Base-by-base conservation (phyloP, 2,329 filamentous ascomycete species). In the Colletotrichum liriopes region DNA sequence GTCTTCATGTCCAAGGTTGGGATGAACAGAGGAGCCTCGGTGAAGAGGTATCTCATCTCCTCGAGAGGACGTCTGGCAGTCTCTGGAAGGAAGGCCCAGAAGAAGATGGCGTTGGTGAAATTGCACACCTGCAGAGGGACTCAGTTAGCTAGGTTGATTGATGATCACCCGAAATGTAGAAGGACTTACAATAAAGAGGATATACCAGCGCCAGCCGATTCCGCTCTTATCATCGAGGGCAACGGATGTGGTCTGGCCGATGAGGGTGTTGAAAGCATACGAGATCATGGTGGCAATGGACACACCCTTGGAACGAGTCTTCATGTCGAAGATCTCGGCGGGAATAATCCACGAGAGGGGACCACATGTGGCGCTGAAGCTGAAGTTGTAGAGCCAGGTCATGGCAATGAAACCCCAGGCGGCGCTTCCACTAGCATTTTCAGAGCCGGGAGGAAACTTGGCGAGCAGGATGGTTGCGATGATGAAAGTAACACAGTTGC, bases 321-420 rank as follows among this genome's bases (percentile, higher is more conserved):
- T 89, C 2, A 92, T 95, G 81, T 95, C 93, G 82, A 95, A 95
- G 51, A 94, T 92, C 78, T 94, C 92, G 61, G 92, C 91, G 0
- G 89, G 89, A 72, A 91, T 90, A 75, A 89, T 88, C 87, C 82
- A 88, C 0, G 80, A 82, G 1, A 94, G 82, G 0, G 93, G 92
- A 29, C 93, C 93, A 71, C 91, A 93, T 2, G 92, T 92, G 43
- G 88, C 87, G 4, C 88, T 92, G 85, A 94, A 95, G 52, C 87
- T 92, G 83, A 94, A 93, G 82, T 95, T 95, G 86, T 94, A 95
- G 1, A 93, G 79, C 93, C 93, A 95, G 1, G 93, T 95, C 76
- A 89, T 86, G 52, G 73, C 77, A 73, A 95, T 95, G 81, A 95
- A 96, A 1, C 90, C 92, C 91, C 92, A 94, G 8, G 87, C 86